phyloP scores from a whole-genome alignment of 192 early-diverging fungal species.

The Coemansia sp. region DNA sequence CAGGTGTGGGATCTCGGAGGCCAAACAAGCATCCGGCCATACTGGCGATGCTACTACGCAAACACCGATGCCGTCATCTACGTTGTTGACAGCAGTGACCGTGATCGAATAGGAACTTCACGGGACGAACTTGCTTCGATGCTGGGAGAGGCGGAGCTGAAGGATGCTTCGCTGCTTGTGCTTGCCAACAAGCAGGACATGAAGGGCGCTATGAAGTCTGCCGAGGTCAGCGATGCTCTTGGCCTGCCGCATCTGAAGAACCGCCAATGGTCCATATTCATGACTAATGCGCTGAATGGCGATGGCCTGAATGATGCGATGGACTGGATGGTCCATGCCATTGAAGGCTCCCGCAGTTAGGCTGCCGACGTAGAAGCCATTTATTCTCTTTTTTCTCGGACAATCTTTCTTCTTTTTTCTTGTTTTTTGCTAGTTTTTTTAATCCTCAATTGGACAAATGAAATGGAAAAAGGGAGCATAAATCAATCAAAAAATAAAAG shows the following conservation, averaged over 20 bases:
- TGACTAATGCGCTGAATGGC: constrained; percentile 92
- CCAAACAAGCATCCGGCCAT: constrained; percentile 88
- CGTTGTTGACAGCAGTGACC: constrained; percentile 92
- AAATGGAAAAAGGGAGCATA: too few relatives aligned
- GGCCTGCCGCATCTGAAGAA: constrained; percentile 83
- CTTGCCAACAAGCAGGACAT: constrained; percentile 99
- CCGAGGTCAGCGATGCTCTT: constrained; percentile 85
- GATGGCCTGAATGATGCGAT: constrained; percentile 90
- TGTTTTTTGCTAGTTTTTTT: not conserved
- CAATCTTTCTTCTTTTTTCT: not conserved
- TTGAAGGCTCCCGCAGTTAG: constrained; percentile 22
- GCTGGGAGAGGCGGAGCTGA: constrained; percentile 94
- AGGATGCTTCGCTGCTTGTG: constrained; percentile 85
- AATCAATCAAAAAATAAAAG: not conserved
- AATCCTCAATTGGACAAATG: too few relatives aligned
- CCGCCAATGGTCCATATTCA: constrained; percentile 92
- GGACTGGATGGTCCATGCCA: constrained; percentile 75
- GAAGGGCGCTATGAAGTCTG: constrained; percentile 85
- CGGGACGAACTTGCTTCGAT: constrained; percentile 91
- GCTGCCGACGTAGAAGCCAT: not conserved
- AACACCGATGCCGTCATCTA: constrained; percentile 99
- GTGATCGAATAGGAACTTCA: constrained; percentile 83
- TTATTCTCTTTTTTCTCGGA: not conserved
- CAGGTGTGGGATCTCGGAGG: constrained; percentile 98
- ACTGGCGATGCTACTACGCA: constrained; percentile 99